Conservation (phyloP, 495 filamentous ascomycete species). For the Aspergillus cavernicola region DNA sequence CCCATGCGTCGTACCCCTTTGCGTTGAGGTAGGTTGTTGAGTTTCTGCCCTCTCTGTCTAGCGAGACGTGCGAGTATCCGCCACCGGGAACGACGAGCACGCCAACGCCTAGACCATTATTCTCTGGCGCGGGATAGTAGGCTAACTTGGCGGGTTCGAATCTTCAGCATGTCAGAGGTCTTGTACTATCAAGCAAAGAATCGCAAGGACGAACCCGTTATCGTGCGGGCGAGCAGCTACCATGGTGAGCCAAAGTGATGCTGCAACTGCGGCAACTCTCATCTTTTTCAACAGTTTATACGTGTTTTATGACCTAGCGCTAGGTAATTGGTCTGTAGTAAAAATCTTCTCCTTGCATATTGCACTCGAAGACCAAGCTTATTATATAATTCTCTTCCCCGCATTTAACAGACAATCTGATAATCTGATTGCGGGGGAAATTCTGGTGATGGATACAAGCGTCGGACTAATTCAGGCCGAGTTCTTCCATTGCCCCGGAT, state of each 20-base stretch:
- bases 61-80: slow-evolving; percentile 5
- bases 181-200: not conserved
- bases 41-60: not conserved
- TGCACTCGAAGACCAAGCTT: too few species aligned
- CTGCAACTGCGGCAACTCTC: not conserved
- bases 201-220: not conserved
- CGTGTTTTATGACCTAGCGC: not conserved
- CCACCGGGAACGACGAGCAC: slow-evolving; percentile 2
- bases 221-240: not conserved
- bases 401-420: not conserved
- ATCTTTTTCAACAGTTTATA: not conserved
- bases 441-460: not conserved
- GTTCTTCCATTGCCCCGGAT: not conserved
- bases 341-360: not conserved
- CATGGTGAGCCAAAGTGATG: not conserved
- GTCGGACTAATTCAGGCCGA: not conserved
- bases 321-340: too few species aligned
- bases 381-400: not conserved
- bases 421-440: not conserved
- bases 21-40: slow-evolving; percentile 2
- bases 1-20: slow-evolving; percentile 3
- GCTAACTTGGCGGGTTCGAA: not conserved
- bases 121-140: not conserved
- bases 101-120: not conserved
- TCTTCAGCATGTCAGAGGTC: not conserved